Base-by-base conservation (phyloP, 768 basidiomycete genomes). In the Pleurotus sapidus region DNA sequence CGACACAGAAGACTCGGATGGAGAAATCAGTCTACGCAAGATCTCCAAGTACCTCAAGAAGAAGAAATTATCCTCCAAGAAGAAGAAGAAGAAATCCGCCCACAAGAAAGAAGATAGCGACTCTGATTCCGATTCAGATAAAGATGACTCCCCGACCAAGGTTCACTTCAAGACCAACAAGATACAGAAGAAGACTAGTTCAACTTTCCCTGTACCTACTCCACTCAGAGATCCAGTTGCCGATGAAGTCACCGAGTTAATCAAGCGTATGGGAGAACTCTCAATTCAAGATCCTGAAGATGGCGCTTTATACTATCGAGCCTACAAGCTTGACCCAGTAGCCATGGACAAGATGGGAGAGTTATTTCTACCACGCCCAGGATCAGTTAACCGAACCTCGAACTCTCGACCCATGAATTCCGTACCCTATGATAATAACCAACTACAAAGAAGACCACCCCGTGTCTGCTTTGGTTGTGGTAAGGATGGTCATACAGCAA, bases 261-360 rank as follows among this genome's bases (percentile, higher is more conserved):
- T 56, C 27, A 34, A 49, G 27, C 56, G 57, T 20, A 30, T 57
- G 30, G 55, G 55, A 18, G 9, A 49, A 4, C 14, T 57, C 6
- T 49, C 56, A 25, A 46, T 57, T 23, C 20, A 48, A 25, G 56
- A 59, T 39, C 46, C 55, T 15, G 18, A 57, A 38, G 48, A 49
- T 24, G 34, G 15, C 3, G 25, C 56, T 3, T 15, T 34, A 14
- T 56, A 57, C 4, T 56, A 59, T 55, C 25, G 45, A 57, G 55
- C 55, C 24, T 46, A 49, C 11, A 49, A 47, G 15, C n/a, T 57
- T 14, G 58, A 59, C 25, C 23, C 56, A 15, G 27, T 17, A 42
- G 18, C 48, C 8, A 46, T 23, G 15, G 40, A 47, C 2, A 23
- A 5, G 27, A 30, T 55, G 15, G 18, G n/a, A 15, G 14, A 17